phyloP scores from a whole-genome alignment of 805 yeast genomes.

The Clavispora fructus region DNA sequence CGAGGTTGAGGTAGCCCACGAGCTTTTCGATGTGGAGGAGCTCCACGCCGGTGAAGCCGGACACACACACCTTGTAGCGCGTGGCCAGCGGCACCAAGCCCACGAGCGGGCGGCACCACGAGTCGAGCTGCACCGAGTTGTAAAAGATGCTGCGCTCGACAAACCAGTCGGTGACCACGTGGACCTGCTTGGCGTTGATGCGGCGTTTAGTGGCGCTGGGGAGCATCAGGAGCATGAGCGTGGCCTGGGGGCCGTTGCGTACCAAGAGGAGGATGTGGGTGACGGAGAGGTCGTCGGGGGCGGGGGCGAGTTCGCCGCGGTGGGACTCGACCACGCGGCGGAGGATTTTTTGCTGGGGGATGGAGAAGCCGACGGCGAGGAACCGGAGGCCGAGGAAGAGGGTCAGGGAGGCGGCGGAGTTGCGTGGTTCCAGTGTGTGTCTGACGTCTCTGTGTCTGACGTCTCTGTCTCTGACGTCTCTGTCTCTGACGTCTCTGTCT shows the following conservation, averaged over 20 bases:
- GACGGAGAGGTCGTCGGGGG: constrained; percentile 16
- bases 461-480: no score
- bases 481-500: no score
- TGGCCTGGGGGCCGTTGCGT: constrained; percentile 23
- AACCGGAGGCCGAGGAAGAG: constrained; percentile 43
- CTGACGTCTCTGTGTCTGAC: no score
- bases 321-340: constrained; percentile 40
- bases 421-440: no score
- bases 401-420: no score
- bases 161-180: constrained; percentile 71
- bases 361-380: constrained; percentile 36
- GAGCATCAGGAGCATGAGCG: constrained; percentile 21
- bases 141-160: constrained; percentile 68
- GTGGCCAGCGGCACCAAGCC: constrained; percentile 23
- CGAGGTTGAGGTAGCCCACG: constrained; percentile 48
- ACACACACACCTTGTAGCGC: constrained; percentile 42
- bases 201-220: constrained; percentile 19
- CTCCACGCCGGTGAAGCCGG: constrained; percentile 79
- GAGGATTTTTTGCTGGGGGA: constrained; percentile 33
- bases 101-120: constrained; percentile 58
- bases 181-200: constrained; percentile 16
- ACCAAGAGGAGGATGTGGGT: constrained; percentile 32
- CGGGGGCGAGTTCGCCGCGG: constrained; percentile 32
- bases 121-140: constrained; percentile 43
- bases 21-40: constrained; percentile 64